Evolutionary conservation across 2,329 filamentous ascomycete genomes (phyloP).

Genomic region (Epichloe coenophiala): DNA sequence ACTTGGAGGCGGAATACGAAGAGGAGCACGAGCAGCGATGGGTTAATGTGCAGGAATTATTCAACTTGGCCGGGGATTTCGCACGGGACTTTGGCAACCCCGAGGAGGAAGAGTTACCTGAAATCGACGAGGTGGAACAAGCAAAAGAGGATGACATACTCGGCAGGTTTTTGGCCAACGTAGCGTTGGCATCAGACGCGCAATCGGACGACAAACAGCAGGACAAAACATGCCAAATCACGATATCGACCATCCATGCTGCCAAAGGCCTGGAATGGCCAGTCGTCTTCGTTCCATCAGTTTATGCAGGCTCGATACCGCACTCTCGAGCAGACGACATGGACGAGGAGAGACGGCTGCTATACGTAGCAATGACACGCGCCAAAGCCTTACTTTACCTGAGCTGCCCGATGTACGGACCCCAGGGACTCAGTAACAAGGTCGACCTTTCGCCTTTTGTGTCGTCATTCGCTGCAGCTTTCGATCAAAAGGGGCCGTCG

Average conservation of each 20-base stretch:
- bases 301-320: slow-evolving; percentile 82
- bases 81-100: slow-evolving; percentile 26
- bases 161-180: slow-evolving; percentile 75
- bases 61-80: slow-evolving; percentile 66
- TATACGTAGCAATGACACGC: slow-evolving; percentile 95
- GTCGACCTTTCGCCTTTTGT: slow-evolving; percentile 64
- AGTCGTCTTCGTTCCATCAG: slow-evolving; percentile 80
- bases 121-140: slow-evolving; percentile 60
- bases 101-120: slow-evolving; percentile 45
- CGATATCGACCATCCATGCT: slow-evolving; percentile 90
- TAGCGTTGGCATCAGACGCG: slow-evolving; percentile 70
- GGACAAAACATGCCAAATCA: slow-evolving; percentile 52
- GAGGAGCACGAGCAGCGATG: slow-evolving; percentile 69
- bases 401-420: slow-evolving; percentile 61
- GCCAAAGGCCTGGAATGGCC: slow-evolving; percentile 97
- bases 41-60: slow-evolving; percentile 83
- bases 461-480: slow-evolving; percentile 27
- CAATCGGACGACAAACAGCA: slow-evolving; percentile 48
- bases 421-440: slow-evolving; percentile 41
- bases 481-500: slow-evolving; percentile 53
- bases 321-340: slow-evolving; percentile 75
- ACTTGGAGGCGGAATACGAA: slow-evolving; percentile 55
- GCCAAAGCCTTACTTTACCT: slow-evolving; percentile 78
- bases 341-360: slow-evolving; percentile 73
- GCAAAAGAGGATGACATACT: slow-evolving; percentile 49